Evolutionary conservation across 306 rosid genomes (phyloP).

Genomic region (Cucurbita moschata): DNA sequence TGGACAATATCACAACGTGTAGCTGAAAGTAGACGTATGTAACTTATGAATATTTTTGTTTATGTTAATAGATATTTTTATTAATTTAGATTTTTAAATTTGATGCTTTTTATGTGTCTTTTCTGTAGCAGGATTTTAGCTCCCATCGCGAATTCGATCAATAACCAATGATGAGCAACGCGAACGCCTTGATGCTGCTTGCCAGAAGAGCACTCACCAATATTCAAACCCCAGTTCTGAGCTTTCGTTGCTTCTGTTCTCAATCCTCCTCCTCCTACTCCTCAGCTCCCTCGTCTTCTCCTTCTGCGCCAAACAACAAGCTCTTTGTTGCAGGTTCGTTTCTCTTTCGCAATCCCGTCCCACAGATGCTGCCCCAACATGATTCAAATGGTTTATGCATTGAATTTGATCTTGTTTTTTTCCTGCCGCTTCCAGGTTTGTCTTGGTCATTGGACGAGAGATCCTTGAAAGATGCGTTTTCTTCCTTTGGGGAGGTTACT

Average conservation of each 20-base stretch:
- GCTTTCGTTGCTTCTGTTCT: conserved; percentile 29
- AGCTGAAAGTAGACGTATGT: too few relatives aligned
- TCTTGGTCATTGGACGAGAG: conserved; percentile 86
- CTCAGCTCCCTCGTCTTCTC: conserved; percentile 15
- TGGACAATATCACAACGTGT: too few relatives aligned
- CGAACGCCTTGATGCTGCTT: conserved; percentile 8
- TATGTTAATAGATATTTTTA: too few relatives aligned
- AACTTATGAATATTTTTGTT: too few relatives aligned
- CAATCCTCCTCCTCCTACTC: conserved; percentile 9
- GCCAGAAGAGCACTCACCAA: conserved; percentile 11
- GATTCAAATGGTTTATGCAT: neutral
- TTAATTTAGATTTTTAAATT: too few relatives aligned
- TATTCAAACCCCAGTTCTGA: conserved; percentile 6
- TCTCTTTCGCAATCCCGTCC: neutral
- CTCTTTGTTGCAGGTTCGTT: conserved; percentile 72
- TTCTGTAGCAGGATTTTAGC: neutral
- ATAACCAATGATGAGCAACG: conserved; percentile 3
- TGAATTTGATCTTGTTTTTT: neutral
- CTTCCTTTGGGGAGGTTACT: conserved; percentile 66
- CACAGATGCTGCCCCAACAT: neutral
- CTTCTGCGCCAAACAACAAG: conserved; percentile 26
- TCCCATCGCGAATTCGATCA: neutral
- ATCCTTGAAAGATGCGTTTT: conserved; percentile 62
- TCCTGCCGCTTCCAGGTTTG: conserved; percentile 35
- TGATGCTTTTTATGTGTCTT: too few relatives aligned